Evolutionary conservation across 2,329 filamentous ascomycete species (phyloP), one percentile per base, ranked within the genome.

Genomic region (Aspergillus fumigatiaffinis): DNA sequence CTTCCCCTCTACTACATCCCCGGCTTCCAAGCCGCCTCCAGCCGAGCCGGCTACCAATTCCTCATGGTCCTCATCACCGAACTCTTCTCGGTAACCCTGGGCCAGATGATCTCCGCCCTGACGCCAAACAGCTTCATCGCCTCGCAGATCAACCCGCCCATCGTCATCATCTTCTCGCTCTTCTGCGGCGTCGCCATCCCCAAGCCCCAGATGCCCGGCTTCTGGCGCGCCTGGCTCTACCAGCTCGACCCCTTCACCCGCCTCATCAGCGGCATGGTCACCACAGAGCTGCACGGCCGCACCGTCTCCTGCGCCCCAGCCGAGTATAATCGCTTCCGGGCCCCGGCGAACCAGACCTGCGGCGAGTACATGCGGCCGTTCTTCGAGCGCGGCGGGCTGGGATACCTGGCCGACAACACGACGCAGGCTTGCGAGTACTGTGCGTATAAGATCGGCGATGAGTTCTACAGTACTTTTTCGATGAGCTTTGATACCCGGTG

Each of bases 161-260:
- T 94, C 71, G 87, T 92, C 73, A 90, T 94, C 71, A 86, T 88
- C 57, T 93, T 95, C 68, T 83, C 88, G 1, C 82, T 95, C 25
- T 95, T 96, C 84, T 95, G 90, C 68, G 91, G 91, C 73, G 91
- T 96, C 60, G 89, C 90, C 0, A 90, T 95, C 52, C 88, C 91
- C 0, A 84, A 87, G 46, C 84, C 87, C 0, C 86, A 90, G 72
- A 95, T 95, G 76, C 88, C 90, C 1, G 78, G 76, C 1, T 92
- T 92, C 76, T 94, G 89, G 89, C 83, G 87, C 35, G 80, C 83
- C 1, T 94, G 90, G 90, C 80, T 94, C 7, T 92, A 92, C 77
- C 80, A 93, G 72, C 84, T 95, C 17, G 87, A 92, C 68, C 91
- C 91, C 2, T 91, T 94, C 73, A 95, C 90, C 0, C 85, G 90